Percentiles rank a stretch among this genome's conserved stretches.
phyloP scores from a whole-genome alignment of 169 alveolate genomes.

The Plasmodium malariae region DNA sequence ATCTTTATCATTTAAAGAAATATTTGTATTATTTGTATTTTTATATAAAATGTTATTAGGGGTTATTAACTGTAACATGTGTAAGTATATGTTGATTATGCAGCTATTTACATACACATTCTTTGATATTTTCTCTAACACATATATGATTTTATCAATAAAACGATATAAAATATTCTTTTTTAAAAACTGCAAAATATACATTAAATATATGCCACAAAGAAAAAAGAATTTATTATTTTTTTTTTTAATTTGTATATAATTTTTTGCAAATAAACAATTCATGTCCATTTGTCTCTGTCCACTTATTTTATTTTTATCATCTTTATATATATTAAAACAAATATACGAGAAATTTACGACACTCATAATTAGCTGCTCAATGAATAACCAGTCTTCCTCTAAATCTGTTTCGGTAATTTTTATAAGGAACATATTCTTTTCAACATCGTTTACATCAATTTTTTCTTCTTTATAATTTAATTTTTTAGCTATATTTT shows the following conservation, averaged over 20 bases:
- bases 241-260: constrained; percentile 12
- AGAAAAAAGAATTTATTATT: constrained; percentile 65
- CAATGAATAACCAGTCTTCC: constrained; percentile 69
- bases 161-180: constrained; percentile 52
- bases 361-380: constrained; percentile 72
- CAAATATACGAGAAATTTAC: constrained; percentile 71
- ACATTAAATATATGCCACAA: constrained; percentile 70
- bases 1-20: constrained; percentile 72
- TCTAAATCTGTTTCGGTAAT: constrained; percentile 26
- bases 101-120: constrained; percentile 73
- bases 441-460: constrained; percentile 51
- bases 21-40: constrained; percentile 73
- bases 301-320: constrained; percentile 28
- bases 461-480: constrained; percentile 50
- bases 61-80: constrained; percentile 72
- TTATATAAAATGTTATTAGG: constrained; percentile 71
- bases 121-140: constrained; percentile 66
- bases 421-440: constrained; percentile 35
- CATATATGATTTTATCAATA: constrained; percentile 70
- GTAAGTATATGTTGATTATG: constrained; percentile 67
- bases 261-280: neutral
- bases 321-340: constrained; percentile 55
- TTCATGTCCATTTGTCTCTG: constrained; percentile 1
- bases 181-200: constrained; percentile 72
- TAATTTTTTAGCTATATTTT: constrained; percentile 29